Evolutionary conservation across 768 basidiomycete species (phyloP), one percentile per base, ranked within the genome.

Genomic region (Phallus indusiatus): DNA sequence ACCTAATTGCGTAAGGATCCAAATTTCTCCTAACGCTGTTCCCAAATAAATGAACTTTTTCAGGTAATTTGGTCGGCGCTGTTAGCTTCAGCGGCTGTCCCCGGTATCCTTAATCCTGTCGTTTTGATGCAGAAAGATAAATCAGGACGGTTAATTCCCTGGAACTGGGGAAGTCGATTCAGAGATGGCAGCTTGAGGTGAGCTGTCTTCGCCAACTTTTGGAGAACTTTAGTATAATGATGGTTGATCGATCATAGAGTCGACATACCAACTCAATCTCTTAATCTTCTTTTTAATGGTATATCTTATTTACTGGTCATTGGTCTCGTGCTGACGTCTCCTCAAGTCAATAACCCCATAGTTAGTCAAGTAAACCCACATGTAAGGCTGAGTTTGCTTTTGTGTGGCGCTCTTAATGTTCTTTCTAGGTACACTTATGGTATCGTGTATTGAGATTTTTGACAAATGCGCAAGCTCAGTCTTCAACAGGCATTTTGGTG

Each of bases 131-230:
- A 92, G 68, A 97, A 95, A 71, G 79, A 86, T 21, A 81, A 77
- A 61, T 85, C 86, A 62, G 94, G 91, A 1, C 80, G 76, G 46
- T 73, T 94, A 56, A 80, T 90, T 7, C 94, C 94, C 0, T 94
- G 93, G 88, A 95, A 88, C 68, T 94, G 92, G 85, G 94, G 94
- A 22, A 91, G 88, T 62, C 81, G 87, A 61, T 97, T 94, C 72
- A 94, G 90, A 68, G 94, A 97, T 67, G 94, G 94, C 2, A 93
- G 90, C 24, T 71, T 96, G 36, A 80, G 91, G 89, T 87, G 60
- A 35, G 75, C 54, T 10, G 35, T 46, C 42, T 5, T 20, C 54
- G 34, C 48, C 36, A 12, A 35, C 20, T 36, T 46, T 33, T 12
- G 22, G 11, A 51, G 20, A 33, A 51, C 54, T 56, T 48, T 54